Evolutionary conservation across 441 rosid genomes (phyloP).

Genomic region (Euphorbia schlechtendalii): DNA sequence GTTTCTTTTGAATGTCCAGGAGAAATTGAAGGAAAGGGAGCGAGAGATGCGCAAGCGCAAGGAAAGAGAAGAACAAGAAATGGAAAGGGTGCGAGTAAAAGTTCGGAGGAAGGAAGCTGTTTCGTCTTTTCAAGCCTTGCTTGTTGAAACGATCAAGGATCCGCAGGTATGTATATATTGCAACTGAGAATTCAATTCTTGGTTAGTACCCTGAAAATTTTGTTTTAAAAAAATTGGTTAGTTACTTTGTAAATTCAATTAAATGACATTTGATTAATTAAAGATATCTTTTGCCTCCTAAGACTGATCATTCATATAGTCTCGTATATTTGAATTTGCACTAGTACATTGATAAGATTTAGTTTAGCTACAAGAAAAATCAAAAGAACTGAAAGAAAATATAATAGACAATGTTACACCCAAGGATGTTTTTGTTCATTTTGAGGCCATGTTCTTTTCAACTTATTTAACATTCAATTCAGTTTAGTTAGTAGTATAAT

Average conservation of each 20-base stretch:
- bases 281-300: background rate
- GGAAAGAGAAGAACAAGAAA: conserved; percentile 95
- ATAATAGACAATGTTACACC: background rate
- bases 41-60: conserved; percentile 85
- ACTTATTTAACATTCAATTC: too few relatives aligned
- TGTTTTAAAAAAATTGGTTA: too few relatives aligned
- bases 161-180: conserved; percentile 65
- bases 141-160: conserved; percentile 90
- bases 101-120: conserved; percentile 85
- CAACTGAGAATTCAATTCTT: conserved; percentile 8
- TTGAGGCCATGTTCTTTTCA: background rate
- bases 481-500: too few relatives aligned
- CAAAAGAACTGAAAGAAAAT: background rate
- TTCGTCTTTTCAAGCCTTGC: conserved; percentile 86
- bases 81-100: conserved; percentile 86
- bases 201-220: background rate
- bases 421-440: background rate
- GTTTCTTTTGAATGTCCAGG: conserved; percentile 36
- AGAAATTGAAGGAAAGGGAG: conserved; percentile 84
- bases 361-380: background rate
- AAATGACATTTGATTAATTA: background rate
- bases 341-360: background rate
- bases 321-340: background rate
- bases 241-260: background rate
- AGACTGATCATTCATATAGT: background rate